Base-by-base conservation (phyloP, 352 stramenopile species). In the Pythium grandisporangium region DNA sequence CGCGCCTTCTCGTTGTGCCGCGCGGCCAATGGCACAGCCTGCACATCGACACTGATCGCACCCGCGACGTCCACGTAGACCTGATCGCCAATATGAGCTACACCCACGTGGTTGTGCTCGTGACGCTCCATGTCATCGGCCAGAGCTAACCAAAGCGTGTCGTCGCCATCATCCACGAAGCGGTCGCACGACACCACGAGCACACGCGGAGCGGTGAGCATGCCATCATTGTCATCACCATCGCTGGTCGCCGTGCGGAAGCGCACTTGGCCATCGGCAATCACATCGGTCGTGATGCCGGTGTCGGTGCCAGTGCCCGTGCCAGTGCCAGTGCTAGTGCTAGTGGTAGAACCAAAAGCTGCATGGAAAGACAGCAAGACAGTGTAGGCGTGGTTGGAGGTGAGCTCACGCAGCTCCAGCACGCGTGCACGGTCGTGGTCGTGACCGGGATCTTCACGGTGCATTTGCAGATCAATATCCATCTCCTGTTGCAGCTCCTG, bases 181-280 rank as follows among this genome's bases (percentile, higher is more conserved):
- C 71, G 66, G 33, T 84, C 71, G 34, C 71, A 84, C 1, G 68
- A 82, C 8, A 76, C 50, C 6, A 70, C 45, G 23, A 82, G 43
- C 29, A 84, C 48, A 14, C 55, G 50, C 6, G 47, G 3, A 10
- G 32, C n/a, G n/a, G n/a, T n/a, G n/a, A n/a, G n/a, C n/a, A n/a
- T n/a, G n/a, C n/a, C n/a, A n/a, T n/a, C n/a, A 14, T 37, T 17
- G 14, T 25, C 13, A 44, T 23, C 17, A 19, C 25, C 35, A 36
- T 21, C 17, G 45, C 34, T 0, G 45, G 59, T 37, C 14, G 45
- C 10, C 24, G 55, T 63, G 17, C 68, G 66, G 47, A 84, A 81
- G 30, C 44, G 63, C 27, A 68, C 55, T n/a, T n/a, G n/a, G n/a
- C n/a, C n/a, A n/a, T n/a, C n/a, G n/a, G n/a, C n/a, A n/a, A n/a